These are phyloP conservation scores for Nakazawaea anatomiae DNA, from an alignment of 805 yeast genomes.

Conservation along the genomic window DNA sequence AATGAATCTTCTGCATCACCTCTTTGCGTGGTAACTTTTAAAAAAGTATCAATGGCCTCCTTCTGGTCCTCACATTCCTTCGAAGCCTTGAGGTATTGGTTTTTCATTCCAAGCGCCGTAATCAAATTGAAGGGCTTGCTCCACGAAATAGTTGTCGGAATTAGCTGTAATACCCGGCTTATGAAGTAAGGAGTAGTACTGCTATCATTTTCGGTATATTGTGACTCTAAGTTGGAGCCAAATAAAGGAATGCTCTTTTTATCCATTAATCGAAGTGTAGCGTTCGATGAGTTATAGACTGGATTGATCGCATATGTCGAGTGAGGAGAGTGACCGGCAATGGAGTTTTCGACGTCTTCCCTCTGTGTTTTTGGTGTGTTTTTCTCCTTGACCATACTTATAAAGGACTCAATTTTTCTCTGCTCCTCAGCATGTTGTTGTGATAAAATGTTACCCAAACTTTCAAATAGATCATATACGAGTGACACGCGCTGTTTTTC, in stretches of 20 bases:
- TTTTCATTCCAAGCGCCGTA: background rate
- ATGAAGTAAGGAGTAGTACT: background rate
- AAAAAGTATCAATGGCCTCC: background rate
- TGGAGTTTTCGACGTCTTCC: background rate
- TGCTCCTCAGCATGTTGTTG: background rate
- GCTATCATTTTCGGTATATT: background rate
- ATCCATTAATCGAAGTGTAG: background rate
- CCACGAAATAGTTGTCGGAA: background rate
- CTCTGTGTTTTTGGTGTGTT: background rate
- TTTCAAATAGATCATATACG: background rate
- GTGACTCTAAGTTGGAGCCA: slow-evolving; percentile 6
- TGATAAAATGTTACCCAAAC: background rate
- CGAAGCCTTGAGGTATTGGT: background rate
- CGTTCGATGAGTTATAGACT: background rate
- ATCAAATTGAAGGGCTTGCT: background rate
- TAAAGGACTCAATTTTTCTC: background rate
- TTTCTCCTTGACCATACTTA: background rate
- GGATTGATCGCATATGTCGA: slow-evolving; percentile 1
- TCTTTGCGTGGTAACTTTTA: background rate
- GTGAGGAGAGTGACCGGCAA: background rate
- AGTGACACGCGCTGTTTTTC: slow-evolving; percentile 1
- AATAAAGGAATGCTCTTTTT: background rate
- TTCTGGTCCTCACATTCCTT: background rate
- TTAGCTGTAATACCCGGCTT: background rate
- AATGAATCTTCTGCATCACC: background rate